Evolutionary conservation across 2,329 filamentous ascomycete genomes (phyloP), one percentile per base, ranked within the genome.

Genomic region (Emericellopsis atlantica): DNA sequence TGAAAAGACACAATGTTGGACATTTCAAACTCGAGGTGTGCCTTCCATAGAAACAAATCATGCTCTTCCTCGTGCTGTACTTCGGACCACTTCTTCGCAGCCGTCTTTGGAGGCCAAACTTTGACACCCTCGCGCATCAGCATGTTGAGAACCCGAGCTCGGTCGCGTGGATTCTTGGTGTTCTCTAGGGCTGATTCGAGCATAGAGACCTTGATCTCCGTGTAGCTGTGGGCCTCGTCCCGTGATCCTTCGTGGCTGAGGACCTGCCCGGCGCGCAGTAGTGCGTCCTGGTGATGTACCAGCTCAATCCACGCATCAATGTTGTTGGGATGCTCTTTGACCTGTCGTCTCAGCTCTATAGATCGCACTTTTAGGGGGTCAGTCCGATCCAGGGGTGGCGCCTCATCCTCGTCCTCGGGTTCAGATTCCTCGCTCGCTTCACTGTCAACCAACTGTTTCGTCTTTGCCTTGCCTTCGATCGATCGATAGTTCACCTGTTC

Each of bases 131-230:
- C 84, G 7, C 72, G 67, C 70, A 95, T 80, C 43, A 88, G 66
- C 4, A 75, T 77, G 9, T 83, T 58, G 6, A 88, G 56, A 1
- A 95, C 66, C 8, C 60, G 62, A 44, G 84, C 73, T 14, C 74
- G 70, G 34, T 71, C 69, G 31, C 62, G 50, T 1, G 64, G 59
- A 1, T 56, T 55, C 4, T 49, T 47, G 6, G 75, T 66, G 36
- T 81, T 73, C 10, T 67, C 62, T 7, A 95, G 57, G 0, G 89
- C 89, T 45, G 86, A 79, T 47, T 90, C 78, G 45, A 89, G 84
- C 45, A 94, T 76, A 2, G 81, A 78, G 3, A 94, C 63, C 48
- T 86, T 90, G 42, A 95, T 77, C 47, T 92, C 82, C 4, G 86
- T 79, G 41, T 85, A 75, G 46, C 81, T 81, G 45, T 71, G 72